phyloP scores from a whole-genome alignment of 257 asterid species.

The Solanum chaucha region DNA sequence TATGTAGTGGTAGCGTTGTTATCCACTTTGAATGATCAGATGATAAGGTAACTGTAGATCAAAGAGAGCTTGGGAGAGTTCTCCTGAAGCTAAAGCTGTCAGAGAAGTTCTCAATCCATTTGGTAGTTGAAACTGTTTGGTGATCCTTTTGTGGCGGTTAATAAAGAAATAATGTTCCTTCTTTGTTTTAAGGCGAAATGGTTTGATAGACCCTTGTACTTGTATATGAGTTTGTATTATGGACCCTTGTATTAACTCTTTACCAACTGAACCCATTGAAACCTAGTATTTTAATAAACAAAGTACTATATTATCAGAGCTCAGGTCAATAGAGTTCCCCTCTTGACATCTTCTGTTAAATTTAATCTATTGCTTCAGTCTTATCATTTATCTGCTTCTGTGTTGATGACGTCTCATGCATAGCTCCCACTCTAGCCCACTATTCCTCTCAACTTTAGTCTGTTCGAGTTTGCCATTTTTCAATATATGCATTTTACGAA shows the following conservation, averaged over 20 bases:
- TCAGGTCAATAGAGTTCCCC: conserved; percentile 32
- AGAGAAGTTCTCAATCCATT: conserved; percentile 83
- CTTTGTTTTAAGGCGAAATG: too few species aligned
- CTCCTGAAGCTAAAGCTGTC: conserved; percentile 73
- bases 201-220: too few species aligned
- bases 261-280: too few species aligned
- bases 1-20: neutral
- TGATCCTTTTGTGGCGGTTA: too few species aligned
- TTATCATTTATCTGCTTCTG: neutral
- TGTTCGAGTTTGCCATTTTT: too few species aligned
- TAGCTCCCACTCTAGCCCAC: neutral
- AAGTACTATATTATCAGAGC: conserved; percentile 73
- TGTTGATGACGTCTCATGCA: neutral
- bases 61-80: conserved; percentile 61
- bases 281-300: conserved; percentile 22
- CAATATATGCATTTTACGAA: too few species aligned
- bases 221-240: too few species aligned
- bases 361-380: neutral
- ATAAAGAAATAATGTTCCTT: too few species aligned
- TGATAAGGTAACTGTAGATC: conserved; percentile 74
- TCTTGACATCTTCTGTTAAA: neutral
- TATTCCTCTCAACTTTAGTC: too few species aligned
- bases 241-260: too few species aligned
- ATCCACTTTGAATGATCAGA: conserved; percentile 29
- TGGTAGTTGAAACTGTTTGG: too few species aligned